Evolutionary conservation across 2,329 filamentous ascomycete species (phyloP).

Genomic region (Penicillium italicum): DNA sequence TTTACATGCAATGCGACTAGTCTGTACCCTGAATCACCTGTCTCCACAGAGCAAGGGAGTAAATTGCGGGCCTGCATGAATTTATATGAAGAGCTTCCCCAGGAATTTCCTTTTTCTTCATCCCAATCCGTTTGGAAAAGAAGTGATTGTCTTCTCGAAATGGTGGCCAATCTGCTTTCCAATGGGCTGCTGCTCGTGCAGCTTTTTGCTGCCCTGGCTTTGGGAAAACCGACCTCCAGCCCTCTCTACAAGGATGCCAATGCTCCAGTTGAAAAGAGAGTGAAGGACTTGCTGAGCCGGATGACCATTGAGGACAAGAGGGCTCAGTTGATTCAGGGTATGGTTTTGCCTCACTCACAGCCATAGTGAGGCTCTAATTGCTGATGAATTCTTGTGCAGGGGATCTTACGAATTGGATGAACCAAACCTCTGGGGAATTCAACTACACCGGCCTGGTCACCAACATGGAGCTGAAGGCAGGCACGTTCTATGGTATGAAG

Average conservation of each 20-base stretch:
- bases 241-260: constrained; percentile 59
- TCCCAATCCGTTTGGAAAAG: background rate
- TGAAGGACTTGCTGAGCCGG: constrained; percentile 63
- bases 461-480: constrained; percentile 64
- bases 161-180: constrained; percentile 20
- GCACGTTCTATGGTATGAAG: constrained; percentile 57
- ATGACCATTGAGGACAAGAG: constrained; percentile 76
- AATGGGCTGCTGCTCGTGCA: constrained; percentile 27
- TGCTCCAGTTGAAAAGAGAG: constrained; percentile 60
- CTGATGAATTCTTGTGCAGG: constrained; percentile 35
- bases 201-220: constrained; percentile 19
- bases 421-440: constrained; percentile 62
- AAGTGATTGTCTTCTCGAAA: background rate
- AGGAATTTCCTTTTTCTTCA: background rate
- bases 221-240: constrained; percentile 13
- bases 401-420: constrained; percentile 70
- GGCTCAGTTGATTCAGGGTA: constrained; percentile 61
- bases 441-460: constrained; percentile 64
- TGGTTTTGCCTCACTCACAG: background rate
- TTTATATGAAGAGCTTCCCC: constrained; percentile 5
- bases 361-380: too few species aligned
- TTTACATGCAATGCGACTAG: background rate
- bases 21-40: background rate
- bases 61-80: background rate
- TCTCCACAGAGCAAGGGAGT: background rate